These are phyloP conservation scores for Hibiscus tridactylites DNA, from an alignment of 345 rosid genomes.

Conservation along the genomic window DNA sequence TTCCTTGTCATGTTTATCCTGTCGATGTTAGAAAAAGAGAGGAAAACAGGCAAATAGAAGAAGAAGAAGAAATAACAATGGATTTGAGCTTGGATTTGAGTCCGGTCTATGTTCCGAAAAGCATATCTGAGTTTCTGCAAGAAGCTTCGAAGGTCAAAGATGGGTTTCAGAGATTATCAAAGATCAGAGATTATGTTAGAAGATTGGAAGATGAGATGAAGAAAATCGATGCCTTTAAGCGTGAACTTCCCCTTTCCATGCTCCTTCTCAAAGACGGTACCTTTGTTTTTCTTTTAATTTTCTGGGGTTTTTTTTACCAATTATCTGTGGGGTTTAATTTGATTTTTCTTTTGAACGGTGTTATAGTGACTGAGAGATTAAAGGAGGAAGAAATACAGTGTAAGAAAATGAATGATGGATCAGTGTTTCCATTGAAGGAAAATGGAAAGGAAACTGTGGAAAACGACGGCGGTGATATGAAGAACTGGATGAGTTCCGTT, in stretches of 20 bases:
- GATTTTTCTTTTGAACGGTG: neutral
- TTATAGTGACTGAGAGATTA: neutral
- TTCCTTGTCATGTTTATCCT: constrained; percentile 22
- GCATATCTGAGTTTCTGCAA: neutral
- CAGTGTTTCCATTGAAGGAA: neutral
- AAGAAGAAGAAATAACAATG: constrained; percentile 21
- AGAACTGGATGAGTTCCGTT: neutral
- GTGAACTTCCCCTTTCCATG: neutral
- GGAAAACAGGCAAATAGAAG: too few species aligned
- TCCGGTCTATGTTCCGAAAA: neutral
- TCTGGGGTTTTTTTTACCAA: neutral
- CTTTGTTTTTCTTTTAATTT: neutral
- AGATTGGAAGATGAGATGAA: constrained; percentile 1
- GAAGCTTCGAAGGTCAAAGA: neutral
- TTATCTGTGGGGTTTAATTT: neutral
- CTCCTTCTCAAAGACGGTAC: neutral
- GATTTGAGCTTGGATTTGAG: constrained; percentile 49
- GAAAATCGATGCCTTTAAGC: neutral
- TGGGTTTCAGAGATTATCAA: neutral
- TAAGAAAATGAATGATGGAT: neutral
- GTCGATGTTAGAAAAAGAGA: constrained; percentile 8
- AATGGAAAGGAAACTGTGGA: neutral
- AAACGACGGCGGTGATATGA: neutral
- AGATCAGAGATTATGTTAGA: neutral
- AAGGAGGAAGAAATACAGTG: neutral